Evolutionary conservation across 2,329 filamentous ascomycete genomes (phyloP), one percentile per base, ranked within the genome.

Genomic region (Pestalotiopsis sp.): DNA sequence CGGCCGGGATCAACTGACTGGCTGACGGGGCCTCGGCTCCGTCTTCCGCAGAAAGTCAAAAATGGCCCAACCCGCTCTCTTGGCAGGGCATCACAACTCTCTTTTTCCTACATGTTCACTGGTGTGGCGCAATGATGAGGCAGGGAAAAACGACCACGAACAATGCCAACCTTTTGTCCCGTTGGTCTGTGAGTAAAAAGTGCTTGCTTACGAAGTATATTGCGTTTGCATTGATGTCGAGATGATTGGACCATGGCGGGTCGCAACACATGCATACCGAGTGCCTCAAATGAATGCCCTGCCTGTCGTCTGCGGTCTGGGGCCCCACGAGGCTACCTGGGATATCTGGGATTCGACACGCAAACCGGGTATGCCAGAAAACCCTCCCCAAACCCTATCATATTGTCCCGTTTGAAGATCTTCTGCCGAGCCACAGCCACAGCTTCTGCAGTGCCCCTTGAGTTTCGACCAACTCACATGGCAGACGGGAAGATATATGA

Each of bases 371-470:
- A 52, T 49, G 59, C 31, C 14, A 36, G 27, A n/a, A 61, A 39
- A 11, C 4, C 31, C 27, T 61, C 45, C 45, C 45, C 59, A 61
- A 64, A 64, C n/a, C n/a, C 23, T 27, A 23, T 52, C 31, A 36
- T 64, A 38, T n/a, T 17, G n/a, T 64, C 39, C 61, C 23, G 61
- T 45, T 64, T 64, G 61, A 49, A 62, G 27, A 62, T 41, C 60
- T 11, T 41, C 31, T 62, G 60, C 57, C 57, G 20, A 9, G 45
- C 45, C 31, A 60, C 25, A 60, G 57, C 25, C 57, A 60, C 57
- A 12, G 20, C 14, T 14, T 60, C 25, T 60, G 57, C 23, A 60
- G 23, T 60, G 25, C 14, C 31, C 57, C 57, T 27, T 27, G 25
- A 23, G 11, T 60, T 58, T 45, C 14, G 39, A 36, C 20, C 25